phyloP scores from a whole-genome alignment of 306 rosid species.

The Cajanus cajan region DNA sequence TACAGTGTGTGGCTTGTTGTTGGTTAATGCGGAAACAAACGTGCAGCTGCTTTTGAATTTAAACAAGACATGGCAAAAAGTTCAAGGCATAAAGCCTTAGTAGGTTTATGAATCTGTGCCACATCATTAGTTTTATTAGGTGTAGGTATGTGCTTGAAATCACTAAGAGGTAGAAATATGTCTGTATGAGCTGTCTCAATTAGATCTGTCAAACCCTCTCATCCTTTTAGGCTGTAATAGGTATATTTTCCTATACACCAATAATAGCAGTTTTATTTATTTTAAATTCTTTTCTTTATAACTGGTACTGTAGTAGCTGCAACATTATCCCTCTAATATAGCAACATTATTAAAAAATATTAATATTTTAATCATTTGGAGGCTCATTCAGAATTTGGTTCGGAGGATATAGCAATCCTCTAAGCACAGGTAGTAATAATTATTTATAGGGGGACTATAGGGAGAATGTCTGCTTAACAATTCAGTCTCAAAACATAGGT shows the following conservation, averaged over 20 bases:
- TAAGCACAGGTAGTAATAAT: not conserved
- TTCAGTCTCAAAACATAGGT: not conserved
- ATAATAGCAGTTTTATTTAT: not conserved
- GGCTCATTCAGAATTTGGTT: too few relatives aligned
- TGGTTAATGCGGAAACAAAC: conserved; percentile 17
- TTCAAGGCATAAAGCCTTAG: not conserved
- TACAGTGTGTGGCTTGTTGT: conserved; percentile 5
- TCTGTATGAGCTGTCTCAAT: not conserved
- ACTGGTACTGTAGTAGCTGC: not conserved
- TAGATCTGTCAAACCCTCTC: not conserved
- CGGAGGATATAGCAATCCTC: too few relatives aligned
- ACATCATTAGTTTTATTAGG: not conserved
- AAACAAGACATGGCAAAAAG: not conserved
- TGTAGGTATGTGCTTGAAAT: not conserved
- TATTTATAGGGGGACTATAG: not conserved
- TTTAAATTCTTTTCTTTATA: not conserved
- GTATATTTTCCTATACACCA: not conserved
- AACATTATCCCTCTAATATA: not conserved
- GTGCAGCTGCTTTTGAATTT: not conserved
- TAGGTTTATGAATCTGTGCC: not conserved
- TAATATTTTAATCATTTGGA: too few relatives aligned
- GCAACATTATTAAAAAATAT: too few relatives aligned
- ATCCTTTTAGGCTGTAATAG: conserved; percentile 5
- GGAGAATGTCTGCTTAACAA: not conserved
- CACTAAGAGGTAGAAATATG: not conserved